Evolutionary conservation across 352 stramenopile species (phyloP), one percentile per base, ranked within the genome.

Genomic region (Pythium monospermum): DNA sequence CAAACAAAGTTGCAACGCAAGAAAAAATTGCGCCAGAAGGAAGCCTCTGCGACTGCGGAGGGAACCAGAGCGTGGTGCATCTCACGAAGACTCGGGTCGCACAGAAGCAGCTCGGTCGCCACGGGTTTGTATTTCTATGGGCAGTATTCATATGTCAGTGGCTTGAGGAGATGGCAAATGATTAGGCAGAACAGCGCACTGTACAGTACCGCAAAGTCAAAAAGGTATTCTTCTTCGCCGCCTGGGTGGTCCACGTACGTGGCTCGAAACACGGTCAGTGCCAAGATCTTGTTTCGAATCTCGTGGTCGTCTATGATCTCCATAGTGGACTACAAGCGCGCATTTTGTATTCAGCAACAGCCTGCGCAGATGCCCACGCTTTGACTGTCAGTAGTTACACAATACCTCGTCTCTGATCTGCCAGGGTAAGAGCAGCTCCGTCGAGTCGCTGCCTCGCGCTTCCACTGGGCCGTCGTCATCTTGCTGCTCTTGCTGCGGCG

Each of bases 11-110:
- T 88, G 59, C 74, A 86, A 35, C 71, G 74, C 46, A 88, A 53
- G 49, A 88, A 85, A 53, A 79, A 86, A 38, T 88, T 83, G 53
- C 75, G 74, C 74, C 74, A 88, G 58, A 88, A 85, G 4, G 60
- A 32, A 31, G 79, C 61, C 40, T 88, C 76, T 0, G 67, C 59
- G 8, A 88, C 47, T 5, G 77, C 50, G n/a, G 69, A 57, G 31
- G 56, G 61, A 4, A 88, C 59, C 10, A 88, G 59, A 13, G 46
- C 62, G 36, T 62, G 44, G 28, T 75, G 61, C 61, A 85, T 88
- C 27, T 88, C 74, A 32, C 77, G 77, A 47, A 86, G 50, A 36
- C 75, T 82, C 7, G 74, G 74, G 30, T 88, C 75, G 47, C 62
- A 74, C 33, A 70, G 49, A 40, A 88, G 49, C 53, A 88, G 43